Evolutionary conservation across 164 flowering plant genomes (phyloP).

Genomic region (Dillenia suffruticosa): DNA sequence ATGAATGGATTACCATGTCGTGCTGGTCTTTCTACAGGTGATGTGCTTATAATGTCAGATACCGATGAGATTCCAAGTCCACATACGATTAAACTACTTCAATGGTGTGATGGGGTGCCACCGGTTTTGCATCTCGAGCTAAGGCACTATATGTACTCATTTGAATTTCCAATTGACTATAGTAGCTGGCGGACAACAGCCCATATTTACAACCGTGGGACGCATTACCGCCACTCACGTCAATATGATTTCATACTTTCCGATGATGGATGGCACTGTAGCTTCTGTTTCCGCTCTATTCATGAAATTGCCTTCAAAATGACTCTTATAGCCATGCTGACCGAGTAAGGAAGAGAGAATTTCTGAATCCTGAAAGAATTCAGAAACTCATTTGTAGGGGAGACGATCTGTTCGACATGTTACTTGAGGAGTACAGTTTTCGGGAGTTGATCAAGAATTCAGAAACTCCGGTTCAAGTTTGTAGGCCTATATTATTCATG

Average conservation of each 20-base stretch:
- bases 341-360: conserved; percentile 36
- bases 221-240: conserved; percentile 45
- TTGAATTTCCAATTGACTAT: conserved; percentile 60
- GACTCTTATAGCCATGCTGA: conserved; percentile 65
- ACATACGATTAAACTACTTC: conserved; percentile 39
- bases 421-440: conserved; percentile 56
- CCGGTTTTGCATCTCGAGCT: conserved; percentile 43
- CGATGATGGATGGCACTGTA: conserved; percentile 65
- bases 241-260: conserved; percentile 35
- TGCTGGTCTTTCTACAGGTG: conserved; percentile 43
- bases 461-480: too few relatives aligned
- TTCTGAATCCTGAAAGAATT: conserved; percentile 29
- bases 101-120: conserved; percentile 53
- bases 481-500: too few relatives aligned
- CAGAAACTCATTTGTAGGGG: conserved; percentile 48
- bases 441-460: conserved; percentile 39
- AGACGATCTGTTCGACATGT: conserved; percentile 57
- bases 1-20: conserved; percentile 36
- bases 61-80: conserved; percentile 58
- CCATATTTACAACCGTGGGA: conserved; percentile 27
- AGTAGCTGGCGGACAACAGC: conserved; percentile 49
- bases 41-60: conserved; percentile 49
- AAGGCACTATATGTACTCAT: conserved; percentile 51
- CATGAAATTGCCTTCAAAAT: conserved; percentile 46
- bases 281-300: conserved; percentile 45